Evolutionary conservation across 2,329 filamentous ascomycete genomes (phyloP).

Genomic region (Penicillium verrucosum): DNA sequence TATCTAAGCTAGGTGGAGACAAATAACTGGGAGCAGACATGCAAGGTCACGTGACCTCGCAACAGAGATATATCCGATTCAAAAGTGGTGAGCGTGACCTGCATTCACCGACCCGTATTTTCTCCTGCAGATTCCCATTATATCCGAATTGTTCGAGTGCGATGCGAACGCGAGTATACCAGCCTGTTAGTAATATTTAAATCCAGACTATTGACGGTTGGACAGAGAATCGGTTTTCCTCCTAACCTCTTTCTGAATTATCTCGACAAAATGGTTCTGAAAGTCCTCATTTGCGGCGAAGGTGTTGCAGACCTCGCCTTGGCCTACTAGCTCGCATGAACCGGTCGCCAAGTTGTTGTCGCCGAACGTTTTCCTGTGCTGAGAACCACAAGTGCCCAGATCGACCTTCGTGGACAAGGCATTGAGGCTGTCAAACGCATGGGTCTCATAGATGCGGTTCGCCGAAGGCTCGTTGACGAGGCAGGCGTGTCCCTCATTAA

Average conservation of each 20-base stretch:
- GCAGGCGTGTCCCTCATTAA: constrained; percentile 49
- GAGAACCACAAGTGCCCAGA: constrained; percentile 50
- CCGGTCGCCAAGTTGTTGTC: constrained; percentile 38
- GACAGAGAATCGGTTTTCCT: background rate
- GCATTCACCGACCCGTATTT: background rate
- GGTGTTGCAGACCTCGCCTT: constrained; percentile 45
- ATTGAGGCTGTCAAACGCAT: constrained; percentile 52
- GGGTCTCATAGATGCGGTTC: constrained; percentile 48
- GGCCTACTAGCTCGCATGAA: constrained; percentile 49
- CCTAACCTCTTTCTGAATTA: background rate
- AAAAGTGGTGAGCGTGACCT: no score
- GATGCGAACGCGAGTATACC: no score
- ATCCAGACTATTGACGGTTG: background rate
- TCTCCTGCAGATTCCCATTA: background rate
- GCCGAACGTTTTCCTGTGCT: constrained; percentile 44
- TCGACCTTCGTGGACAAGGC: constrained; percentile 54
- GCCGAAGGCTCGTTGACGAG: constrained; percentile 46
- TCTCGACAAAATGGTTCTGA: constrained; percentile 35
- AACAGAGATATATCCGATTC: no score
- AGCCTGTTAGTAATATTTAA: background rate
- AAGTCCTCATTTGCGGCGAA: constrained; percentile 48
- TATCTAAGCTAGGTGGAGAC: no score
- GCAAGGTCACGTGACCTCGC: no score
- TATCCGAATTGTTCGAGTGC: background rate
- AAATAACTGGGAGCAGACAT: no score